Evolutionary conservation across 768 basidiomycete genomes (phyloP).

Genomic region (Rhodotorula paludigena): DNA sequence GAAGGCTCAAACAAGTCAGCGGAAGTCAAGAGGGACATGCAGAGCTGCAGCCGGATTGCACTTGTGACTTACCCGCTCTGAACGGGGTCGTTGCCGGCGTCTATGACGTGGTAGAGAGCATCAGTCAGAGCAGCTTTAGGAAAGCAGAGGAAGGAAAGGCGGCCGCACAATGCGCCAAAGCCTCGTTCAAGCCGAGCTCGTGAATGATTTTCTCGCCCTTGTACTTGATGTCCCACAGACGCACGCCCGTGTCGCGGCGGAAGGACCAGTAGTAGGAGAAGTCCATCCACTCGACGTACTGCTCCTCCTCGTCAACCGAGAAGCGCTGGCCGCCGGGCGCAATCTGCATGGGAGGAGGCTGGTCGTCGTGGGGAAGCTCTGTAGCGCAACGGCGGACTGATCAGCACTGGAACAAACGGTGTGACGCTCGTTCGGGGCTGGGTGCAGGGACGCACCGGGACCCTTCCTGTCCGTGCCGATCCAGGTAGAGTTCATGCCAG

Average conservation of each 20-base stretch:
- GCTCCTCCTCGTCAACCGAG: constrained; percentile 38
- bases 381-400: not conserved
- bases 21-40: too few relatives aligned
- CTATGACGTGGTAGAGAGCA: not conserved
- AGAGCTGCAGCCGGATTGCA: constrained; percentile 18
- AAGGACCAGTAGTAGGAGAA: constrained; percentile 41
- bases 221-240: constrained; percentile 43
- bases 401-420: not conserved
- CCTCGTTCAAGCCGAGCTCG: constrained; percentile 43
- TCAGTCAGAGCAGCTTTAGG: too few relatives aligned
- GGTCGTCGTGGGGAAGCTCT: constrained; percentile 35
- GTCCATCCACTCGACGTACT: constrained; percentile 43
- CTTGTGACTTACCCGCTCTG: constrained; percentile 37
- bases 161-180: constrained; percentile 42
- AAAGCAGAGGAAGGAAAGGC: too few relatives aligned
- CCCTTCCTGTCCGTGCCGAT: constrained; percentile 41
- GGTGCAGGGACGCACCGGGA: not conserved
- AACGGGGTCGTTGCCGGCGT: constrained; percentile 41
- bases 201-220: constrained; percentile 41
- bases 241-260: constrained; percentile 41
- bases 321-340: constrained; percentile 43
- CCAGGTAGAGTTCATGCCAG: constrained; percentile 25
- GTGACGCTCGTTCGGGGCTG: not conserved
- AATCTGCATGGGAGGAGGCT: constrained; percentile 40
- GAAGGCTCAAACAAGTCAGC: not conserved